Conservation (phyloP, 1,139 yeast species). For the Debaryomyces singareniensis region DNA sequence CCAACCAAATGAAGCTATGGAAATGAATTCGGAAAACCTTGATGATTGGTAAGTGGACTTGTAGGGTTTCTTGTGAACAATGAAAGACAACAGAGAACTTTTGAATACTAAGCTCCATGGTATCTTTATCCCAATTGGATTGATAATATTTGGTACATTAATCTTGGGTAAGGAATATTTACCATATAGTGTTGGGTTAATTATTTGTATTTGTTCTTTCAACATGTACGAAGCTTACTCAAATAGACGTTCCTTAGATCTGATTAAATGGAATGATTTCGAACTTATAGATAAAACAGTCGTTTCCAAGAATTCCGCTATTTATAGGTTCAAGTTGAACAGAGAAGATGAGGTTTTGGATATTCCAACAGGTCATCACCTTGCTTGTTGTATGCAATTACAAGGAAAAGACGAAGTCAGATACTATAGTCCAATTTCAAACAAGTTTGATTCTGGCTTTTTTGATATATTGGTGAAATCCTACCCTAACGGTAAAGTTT, state of each 20-base stretch:
- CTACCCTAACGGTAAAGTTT: conserved; percentile 61
- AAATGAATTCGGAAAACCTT: too few species aligned
- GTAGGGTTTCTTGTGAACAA: too few species aligned
- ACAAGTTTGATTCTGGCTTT: conserved; percentile 62
- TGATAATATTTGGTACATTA: conserved; percentile 56
- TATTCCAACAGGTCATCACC: conserved; percentile 69
- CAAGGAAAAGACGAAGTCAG: conserved; percentile 60
- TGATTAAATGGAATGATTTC: conserved; percentile 53
- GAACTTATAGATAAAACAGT: conserved; percentile 70
- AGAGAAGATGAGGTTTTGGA: conserved; percentile 56
- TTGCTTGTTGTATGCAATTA: conserved; percentile 52
- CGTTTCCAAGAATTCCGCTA: conserved; percentile 61
- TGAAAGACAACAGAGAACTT: conserved; percentile 43
- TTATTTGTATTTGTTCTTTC: conserved; percentile 38
- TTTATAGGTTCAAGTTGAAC: conserved; percentile 61
- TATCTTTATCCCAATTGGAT: conserved; percentile 58
- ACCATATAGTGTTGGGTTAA: conserved; percentile 44
- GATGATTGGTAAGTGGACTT: too few species aligned
- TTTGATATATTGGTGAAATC: conserved; percentile 73
- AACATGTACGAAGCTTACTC: conserved; percentile 46
- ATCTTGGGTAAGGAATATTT: conserved; percentile 47
- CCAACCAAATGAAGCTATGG: too few species aligned
- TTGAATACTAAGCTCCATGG: conserved; percentile 66
- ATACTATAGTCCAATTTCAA: conserved; percentile 70
- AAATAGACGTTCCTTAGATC: conserved; percentile 40